These are phyloP conservation scores for Penicillium silybi DNA, from an alignment of 495 filamentous ascomycete genomes.

Conservation along the genomic window DNA sequence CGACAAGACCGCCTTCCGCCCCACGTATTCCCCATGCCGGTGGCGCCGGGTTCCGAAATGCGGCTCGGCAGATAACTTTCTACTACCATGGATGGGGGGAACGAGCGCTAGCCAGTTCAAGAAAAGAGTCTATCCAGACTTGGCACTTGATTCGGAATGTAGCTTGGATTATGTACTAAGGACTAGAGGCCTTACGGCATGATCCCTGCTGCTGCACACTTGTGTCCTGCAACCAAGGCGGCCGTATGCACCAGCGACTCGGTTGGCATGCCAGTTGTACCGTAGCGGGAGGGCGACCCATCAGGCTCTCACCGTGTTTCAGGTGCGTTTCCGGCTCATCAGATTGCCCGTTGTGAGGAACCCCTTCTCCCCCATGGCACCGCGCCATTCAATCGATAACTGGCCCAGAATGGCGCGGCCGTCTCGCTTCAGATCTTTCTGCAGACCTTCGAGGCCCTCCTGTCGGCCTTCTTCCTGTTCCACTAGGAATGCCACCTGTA, in stretches of 20 bases:
- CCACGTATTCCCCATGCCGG: conserved; percentile 3
- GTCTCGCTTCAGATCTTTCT: conserved; percentile 52
- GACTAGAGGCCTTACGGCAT: neutral
- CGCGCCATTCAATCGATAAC: conserved; percentile 81
- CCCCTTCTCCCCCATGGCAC: conserved; percentile 84
- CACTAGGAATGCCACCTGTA: conserved; percentile 87
- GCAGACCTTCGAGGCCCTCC: conserved; percentile 42
- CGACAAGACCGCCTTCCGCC: conserved; percentile 11
- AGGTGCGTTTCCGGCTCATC: conserved; percentile 54
- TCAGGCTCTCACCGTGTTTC: conserved; percentile 20
- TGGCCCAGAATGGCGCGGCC: conserved; percentile 71
- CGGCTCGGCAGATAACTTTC: conserved; percentile 10
- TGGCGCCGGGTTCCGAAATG: conserved; percentile 10
- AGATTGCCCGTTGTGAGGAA: conserved; percentile 84
- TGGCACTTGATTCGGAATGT: neutral
- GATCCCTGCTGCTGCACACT: neutral
- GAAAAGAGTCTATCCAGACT: neutral
- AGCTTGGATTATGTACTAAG: neutral
- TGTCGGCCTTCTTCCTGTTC: conserved; percentile 57
- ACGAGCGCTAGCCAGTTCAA: neutral
- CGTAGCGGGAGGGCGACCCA: conserved; percentile 1
- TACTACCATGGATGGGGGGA: neutral
- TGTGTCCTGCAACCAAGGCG: conserved; percentile 14
- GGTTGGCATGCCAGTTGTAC: conserved; percentile 9
- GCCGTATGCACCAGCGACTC: conserved; percentile 17